A percentile compares a stretch with the other conserved stretches of the same genome.
phyloP scores from a whole-genome alignment of 2,329 filamentous ascomycete species.

The Verticillium dahliae region DNA sequence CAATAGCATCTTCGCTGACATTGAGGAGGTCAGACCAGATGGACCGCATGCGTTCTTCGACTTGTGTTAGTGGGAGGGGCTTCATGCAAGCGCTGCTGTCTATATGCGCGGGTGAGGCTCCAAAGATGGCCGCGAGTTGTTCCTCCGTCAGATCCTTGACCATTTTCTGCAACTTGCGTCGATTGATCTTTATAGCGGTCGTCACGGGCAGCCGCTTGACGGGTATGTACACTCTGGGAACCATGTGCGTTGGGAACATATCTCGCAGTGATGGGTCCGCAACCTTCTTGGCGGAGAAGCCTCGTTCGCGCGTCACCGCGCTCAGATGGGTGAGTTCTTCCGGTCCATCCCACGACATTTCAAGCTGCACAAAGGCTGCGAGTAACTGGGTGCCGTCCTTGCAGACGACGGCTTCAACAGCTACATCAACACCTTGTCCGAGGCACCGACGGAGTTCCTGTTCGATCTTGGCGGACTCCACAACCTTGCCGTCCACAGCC shows the following conservation, averaged over 20 bases:
- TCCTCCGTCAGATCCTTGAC: slow-evolving; percentile 33
- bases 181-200: slow-evolving; percentile 42
- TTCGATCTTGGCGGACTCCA: slow-evolving; percentile 39
- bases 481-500: slow-evolving; percentile 27
- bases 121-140: slow-evolving; percentile 34
- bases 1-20: slow-evolving; percentile 31
- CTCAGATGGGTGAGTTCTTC: slow-evolving; percentile 31
- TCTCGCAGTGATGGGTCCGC: slow-evolving; percentile 33
- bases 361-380: slow-evolving; percentile 42
- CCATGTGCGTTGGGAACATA: slow-evolving; percentile 29
- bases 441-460: slow-evolving; percentile 38
- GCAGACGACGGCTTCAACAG: slow-evolving; percentile 40
- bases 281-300: slow-evolving; percentile 35
- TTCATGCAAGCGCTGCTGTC: slow-evolving; percentile 25
- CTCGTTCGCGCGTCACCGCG: slow-evolving; percentile 31
- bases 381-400: slow-evolving; percentile 34
- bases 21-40: slow-evolving; percentile 40
- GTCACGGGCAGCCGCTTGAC: slow-evolving; percentile 41
- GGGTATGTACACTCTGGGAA: slow-evolving; percentile 43
- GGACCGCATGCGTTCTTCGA: slow-evolving; percentile 38
- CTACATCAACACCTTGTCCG: slow-evolving; percentile 38
- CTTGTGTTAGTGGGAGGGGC: slow-evolving; percentile 38
- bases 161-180: slow-evolving; percentile 38
- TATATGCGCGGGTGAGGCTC: slow-evolving; percentile 27
- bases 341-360: slow-evolving; percentile 26